Percentiles rank a stretch among this genome's conserved stretches.
Conservation (phyloP, 2,329 filamentous ascomycete genomes). For the Trichocomaceae sp. region DNA sequence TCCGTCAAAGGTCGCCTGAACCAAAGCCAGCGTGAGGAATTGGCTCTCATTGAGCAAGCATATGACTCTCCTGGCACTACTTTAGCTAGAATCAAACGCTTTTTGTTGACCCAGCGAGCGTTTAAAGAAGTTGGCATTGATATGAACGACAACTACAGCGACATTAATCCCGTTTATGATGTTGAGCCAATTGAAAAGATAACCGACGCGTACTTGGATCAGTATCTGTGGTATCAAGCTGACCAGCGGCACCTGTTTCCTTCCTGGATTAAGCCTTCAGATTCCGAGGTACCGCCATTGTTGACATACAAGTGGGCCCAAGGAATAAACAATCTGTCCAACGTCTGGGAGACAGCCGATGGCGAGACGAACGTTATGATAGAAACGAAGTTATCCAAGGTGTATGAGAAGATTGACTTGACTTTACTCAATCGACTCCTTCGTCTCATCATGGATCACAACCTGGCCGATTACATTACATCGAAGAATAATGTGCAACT, state of each 20-base stretch:
- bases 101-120: constrained; percentile 89
- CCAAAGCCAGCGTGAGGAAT: constrained; percentile 92
- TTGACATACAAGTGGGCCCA: constrained; percentile 98
- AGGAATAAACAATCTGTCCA: constrained; percentile 94
- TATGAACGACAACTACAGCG: constrained; percentile 99
- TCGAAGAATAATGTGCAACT: constrained; percentile 99
- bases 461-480: constrained; percentile 96
- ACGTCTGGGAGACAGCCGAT: constrained; percentile 88
- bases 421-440: constrained; percentile 90
- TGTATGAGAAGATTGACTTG: constrained; percentile 98
- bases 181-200: constrained; percentile 99
- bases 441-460: constrained; percentile 97
- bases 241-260: constrained; percentile 96
- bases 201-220: constrained; percentile 95
- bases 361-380: constrained; percentile 99
- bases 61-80: constrained; percentile 98
- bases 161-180: constrained; percentile 97
- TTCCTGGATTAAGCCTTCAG: constrained; percentile 97
- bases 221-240: constrained; percentile 98
- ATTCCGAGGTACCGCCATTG: constrained; percentile 91
- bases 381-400: constrained; percentile 96
- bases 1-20: constrained; percentile 96
- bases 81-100: constrained; percentile 91
- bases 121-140: constrained; percentile 99
- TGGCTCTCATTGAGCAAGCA: constrained; percentile 94